Percentiles rank a stretch among this genome's conserved stretches.
Conservation (phyloP, 768 basidiomycete genomes). For the Pleurotus tuber-regium region DNA sequence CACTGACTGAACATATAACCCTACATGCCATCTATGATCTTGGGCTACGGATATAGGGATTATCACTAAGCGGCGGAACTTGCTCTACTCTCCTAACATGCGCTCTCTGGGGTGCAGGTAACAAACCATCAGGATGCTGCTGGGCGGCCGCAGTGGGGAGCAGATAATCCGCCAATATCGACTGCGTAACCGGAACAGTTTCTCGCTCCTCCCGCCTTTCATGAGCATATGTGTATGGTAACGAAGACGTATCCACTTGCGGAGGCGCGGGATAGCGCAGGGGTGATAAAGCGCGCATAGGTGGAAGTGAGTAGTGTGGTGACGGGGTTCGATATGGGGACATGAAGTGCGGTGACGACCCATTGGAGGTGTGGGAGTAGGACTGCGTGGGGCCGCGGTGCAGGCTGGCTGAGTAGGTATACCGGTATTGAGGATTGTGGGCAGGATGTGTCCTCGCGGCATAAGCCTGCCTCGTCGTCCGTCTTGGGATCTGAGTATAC, state of each 20-base stretch:
- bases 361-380: background rate
- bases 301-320: background rate
- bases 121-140: background rate
- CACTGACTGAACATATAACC: too few species aligned
- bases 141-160: background rate
- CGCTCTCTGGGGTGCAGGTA: slow-evolving; percentile 1
- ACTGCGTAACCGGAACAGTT: slow-evolving; percentile 3
- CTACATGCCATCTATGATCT: too few species aligned
- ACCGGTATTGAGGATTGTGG: background rate
- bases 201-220: slow-evolving; percentile 5
- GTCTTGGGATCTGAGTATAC: slow-evolving; percentile 2
- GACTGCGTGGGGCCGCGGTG: background rate
- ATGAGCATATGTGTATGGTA: slow-evolving; percentile 5
- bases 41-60: slow-evolving; percentile 7
- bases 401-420: background rate
- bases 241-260: too few species aligned
- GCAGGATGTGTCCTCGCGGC: background rate
- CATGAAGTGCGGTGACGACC: background rate
- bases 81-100: background rate
- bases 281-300: background rate
- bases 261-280: background rate
- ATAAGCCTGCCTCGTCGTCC: background rate
- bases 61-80: slow-evolving; percentile 1
- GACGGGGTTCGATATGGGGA: background rate
- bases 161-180: slow-evolving; percentile 1